Conservation (phyloP, 2,329 filamentous ascomycete genomes). For the Diaporthe ampelina region DNA sequence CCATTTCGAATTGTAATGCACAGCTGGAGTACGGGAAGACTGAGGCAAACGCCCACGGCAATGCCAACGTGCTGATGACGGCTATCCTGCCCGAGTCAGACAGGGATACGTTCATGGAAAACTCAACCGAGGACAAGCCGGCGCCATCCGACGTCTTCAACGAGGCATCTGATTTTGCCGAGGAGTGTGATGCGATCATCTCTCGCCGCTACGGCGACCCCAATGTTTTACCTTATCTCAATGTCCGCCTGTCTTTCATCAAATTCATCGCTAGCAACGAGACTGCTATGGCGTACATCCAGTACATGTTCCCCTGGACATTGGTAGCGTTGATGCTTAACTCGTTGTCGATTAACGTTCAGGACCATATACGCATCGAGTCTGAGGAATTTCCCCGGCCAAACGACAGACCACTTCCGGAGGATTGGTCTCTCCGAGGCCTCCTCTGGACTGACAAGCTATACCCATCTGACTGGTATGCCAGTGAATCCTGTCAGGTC, state of each 20-base stretch:
- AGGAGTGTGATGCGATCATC: slow-evolving; percentile 60
- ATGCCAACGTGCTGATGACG: slow-evolving; percentile 59
- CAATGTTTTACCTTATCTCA: slow-evolving; percentile 73
- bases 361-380: slow-evolving; percentile 54
- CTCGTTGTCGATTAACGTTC: slow-evolving; percentile 45
- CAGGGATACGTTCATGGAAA: slow-evolving; percentile 26
- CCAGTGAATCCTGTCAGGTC: slow-evolving; percentile 59
- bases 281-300: slow-evolving; percentile 59
- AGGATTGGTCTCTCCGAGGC: slow-evolving; percentile 77
- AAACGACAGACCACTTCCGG: slow-evolving; percentile 70
- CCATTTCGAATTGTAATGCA: slow-evolving; percentile 69
- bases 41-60: slow-evolving; percentile 30
- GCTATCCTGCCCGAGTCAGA: slow-evolving; percentile 47
- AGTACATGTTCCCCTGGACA: slow-evolving; percentile 56
- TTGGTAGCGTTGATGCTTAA: slow-evolving; percentile 57
- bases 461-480: slow-evolving; percentile 72
- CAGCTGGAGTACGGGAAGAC: slow-evolving; percentile 66
- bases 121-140: slow-evolving; percentile 14
- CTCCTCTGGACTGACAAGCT: slow-evolving; percentile 72
- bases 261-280: slow-evolving; percentile 58
- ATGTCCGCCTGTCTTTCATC: slow-evolving; percentile 74
- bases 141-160: slow-evolving; percentile 48
- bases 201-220: slow-evolving; percentile 67
- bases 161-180: slow-evolving; percentile 57
- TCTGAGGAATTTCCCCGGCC: slow-evolving; percentile 62